phyloP scores from a whole-genome alignment of 192 early-diverging fungal species.

The Coemansia sp. region DNA sequence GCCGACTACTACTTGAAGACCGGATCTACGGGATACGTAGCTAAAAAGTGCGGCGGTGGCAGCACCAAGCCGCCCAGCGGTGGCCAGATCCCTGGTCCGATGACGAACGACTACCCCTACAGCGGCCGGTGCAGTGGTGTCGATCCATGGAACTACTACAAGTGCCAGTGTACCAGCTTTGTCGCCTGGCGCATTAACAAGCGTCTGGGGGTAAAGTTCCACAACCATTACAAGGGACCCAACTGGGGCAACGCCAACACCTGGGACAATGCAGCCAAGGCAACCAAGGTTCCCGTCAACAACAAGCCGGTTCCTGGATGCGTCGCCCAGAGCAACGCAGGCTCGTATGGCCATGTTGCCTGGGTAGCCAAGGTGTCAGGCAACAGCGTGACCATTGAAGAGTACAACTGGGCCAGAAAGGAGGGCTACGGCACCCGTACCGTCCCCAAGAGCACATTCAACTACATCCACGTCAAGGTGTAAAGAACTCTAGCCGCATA shows the following conservation, averaged over 20 bases:
- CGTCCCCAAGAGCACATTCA: constrained; percentile 34
- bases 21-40: constrained; percentile 29
- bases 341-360: constrained; percentile 33
- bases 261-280: constrained; percentile 19
- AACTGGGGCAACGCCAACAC: constrained; percentile 29
- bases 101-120: constrained; percentile 48
- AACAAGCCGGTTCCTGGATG: constrained; percentile 20
- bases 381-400: constrained; percentile 38
- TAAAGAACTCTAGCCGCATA: neutral
- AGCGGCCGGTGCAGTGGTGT: constrained; percentile 18
- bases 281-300: constrained; percentile 21
- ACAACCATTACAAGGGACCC: constrained; percentile 43
- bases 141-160: constrained; percentile 38
- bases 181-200: constrained; percentile 52
- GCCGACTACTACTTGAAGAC: constrained; percentile 52
- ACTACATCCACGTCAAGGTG: constrained; percentile 41
- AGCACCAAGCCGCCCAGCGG: constrained; percentile 10
- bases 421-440: constrained; percentile 22
- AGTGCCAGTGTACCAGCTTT: constrained; percentile 50
- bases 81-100: constrained; percentile 29
- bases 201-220: constrained; percentile 37
- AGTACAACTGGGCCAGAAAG: constrained; percentile 34
- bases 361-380: constrained; percentile 50
- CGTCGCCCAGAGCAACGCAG: constrained; percentile 30
- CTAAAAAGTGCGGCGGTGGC: constrained; percentile 17